Percentiles rank a stretch among this genome's conserved stretches.
These are phyloP conservation scores for Pestalotiopsis sp. DNA, from an alignment of 2,329 filamentous ascomycete species.

Conservation along the genomic window DNA sequence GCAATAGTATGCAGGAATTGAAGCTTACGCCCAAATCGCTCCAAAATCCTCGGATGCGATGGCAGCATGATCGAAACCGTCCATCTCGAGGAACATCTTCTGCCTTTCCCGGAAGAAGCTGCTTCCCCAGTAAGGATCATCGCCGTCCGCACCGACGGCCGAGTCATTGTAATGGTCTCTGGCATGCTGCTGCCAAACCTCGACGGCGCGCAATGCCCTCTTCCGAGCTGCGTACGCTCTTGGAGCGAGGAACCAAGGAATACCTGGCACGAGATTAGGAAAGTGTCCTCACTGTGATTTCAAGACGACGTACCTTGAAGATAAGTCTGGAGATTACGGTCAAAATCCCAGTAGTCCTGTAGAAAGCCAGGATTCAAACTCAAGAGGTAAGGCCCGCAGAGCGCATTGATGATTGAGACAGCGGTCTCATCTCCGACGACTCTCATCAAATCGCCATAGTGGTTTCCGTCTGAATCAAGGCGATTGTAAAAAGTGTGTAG, in stretches of 20 bases:
- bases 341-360: conserved; percentile 25
- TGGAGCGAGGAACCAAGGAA: conserved; percentile 25
- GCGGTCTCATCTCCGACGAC: conserved; percentile 22
- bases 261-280: background rate
- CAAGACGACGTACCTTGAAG: background rate
- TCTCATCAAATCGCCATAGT: conserved; percentile 24
- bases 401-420: conserved; percentile 22
- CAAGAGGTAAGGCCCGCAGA: conserved; percentile 26
- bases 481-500: conserved; percentile 16
- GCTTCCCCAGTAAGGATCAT: conserved; percentile 24
- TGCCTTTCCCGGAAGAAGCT: conserved; percentile 18
- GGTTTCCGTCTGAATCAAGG: conserved; percentile 16
- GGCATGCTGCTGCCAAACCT: conserved; percentile 21
- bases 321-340: conserved; percentile 12
- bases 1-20: background rate
- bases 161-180: conserved; percentile 18
- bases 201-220: conserved; percentile 21
- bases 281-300: no score
- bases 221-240: conserved; percentile 24
- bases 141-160: conserved; percentile 17
- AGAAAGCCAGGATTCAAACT: conserved; percentile 22
- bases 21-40: conserved; percentile 20
- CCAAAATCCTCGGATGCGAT: conserved; percentile 20
- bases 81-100: conserved; percentile 13
- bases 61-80: conserved; percentile 18